Conservation (phyloP, 257 asterid species). For the Scutellaria minor region DNA sequence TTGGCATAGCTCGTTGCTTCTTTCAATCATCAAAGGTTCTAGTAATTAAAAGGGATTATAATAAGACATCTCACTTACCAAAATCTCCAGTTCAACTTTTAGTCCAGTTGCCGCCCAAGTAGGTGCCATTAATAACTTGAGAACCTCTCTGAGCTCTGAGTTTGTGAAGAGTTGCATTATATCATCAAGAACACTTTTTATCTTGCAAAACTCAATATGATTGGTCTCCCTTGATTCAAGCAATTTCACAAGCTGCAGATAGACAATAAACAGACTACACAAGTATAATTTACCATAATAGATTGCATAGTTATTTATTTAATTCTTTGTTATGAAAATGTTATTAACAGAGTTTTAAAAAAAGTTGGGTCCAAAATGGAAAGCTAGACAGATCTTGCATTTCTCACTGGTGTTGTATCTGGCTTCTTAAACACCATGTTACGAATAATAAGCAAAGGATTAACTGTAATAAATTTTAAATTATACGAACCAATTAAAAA, state of each 20-base stretch:
- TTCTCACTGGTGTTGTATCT: neutral
- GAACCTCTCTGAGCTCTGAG: conserved; percentile 65
- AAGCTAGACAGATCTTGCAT: neutral
- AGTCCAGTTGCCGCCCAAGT: conserved; percentile 94
- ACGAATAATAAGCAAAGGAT: neutral
- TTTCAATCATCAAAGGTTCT: conserved; percentile 24
- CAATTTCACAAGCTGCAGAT: conserved; percentile 89
- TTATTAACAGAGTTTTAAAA: neutral
- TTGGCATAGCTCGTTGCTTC: conserved; percentile 7
- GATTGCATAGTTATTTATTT: neutral
- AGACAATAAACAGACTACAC: conserved; percentile 26
- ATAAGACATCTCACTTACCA: conserved; percentile 56
- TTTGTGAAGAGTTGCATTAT: conserved; percentile 61
- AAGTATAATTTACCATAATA: neutral
- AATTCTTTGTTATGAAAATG: no score
- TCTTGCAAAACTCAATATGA: conserved; percentile 92
- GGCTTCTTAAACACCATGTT: neutral
- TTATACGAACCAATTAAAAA: neutral
- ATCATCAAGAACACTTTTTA: conserved; percentile 79
- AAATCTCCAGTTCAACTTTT: conserved; percentile 74
- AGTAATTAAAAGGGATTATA: neutral
- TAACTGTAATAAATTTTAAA: neutral
- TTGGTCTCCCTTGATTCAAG: conserved; percentile 95
- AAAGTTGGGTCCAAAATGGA: conserved; percentile 6
- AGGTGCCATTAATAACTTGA: conserved; percentile 79